Evolutionary conservation across 148 eudicot species (phyloP).

Genomic region (Rhododendron henanense): DNA sequence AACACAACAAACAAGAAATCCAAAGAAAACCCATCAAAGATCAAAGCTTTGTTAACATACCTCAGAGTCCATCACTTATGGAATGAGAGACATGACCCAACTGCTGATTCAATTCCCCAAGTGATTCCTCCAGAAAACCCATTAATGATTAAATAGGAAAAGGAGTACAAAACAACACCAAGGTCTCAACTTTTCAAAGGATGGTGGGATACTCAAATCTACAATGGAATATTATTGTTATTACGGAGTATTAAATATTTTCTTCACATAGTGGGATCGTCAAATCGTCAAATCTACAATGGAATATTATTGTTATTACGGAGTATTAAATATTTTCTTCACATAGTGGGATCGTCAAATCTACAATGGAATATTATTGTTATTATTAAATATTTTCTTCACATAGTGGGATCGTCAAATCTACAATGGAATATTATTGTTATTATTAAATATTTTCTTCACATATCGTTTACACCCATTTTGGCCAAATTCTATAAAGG

Average conservation of each 20-base stretch:
- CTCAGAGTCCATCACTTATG: constrained; percentile 20
- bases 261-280: neutral
- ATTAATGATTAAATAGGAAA: neutral
- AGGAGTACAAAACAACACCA: constrained; percentile 7
- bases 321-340: too few species aligned
- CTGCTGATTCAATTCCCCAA: constrained; percentile 4
- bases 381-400: too few species aligned
- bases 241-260: neutral
- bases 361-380: too few species aligned
- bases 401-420: too few species aligned
- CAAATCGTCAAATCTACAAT: too few species aligned
- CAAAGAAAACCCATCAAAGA: constrained; percentile 16
- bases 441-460: too few species aligned
- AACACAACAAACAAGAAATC: neutral
- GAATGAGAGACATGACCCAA: neutral
- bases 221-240: neutral
- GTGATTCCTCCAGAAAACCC: neutral
- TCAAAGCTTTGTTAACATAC: constrained; percentile 23
- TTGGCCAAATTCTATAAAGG: too few species aligned
- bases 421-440: too few species aligned
- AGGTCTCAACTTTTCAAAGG: constrained; percentile 16
- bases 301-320: too few species aligned
- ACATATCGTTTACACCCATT: neutral
- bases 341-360: too few species aligned
- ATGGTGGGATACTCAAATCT: constrained; percentile 25